phyloP scores from a whole-genome alignment of 805 yeast genomes.

The Teunomyces gatunensis region DNA sequence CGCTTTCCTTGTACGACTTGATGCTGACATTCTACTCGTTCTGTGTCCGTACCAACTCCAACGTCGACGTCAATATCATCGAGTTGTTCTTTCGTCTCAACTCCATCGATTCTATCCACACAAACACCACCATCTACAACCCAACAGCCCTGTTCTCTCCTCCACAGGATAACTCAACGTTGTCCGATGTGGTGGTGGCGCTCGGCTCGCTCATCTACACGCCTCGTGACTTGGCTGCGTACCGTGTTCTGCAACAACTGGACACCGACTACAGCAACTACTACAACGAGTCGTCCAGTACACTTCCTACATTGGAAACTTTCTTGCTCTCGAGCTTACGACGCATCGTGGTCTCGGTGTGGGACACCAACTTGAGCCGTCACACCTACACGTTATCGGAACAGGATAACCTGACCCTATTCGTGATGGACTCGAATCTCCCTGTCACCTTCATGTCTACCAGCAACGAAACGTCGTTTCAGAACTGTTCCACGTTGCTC shows the following conservation, averaged over 20 bases:
- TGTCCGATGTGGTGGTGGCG: conserved; percentile 21
- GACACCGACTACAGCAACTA: conserved; percentile 5
- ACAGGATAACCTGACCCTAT: conserved; percentile 20
- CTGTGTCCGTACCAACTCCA: conserved; percentile 28
- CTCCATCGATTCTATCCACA: conserved; percentile 11
- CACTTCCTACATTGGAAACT: conserved; percentile 26
- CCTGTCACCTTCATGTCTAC: conserved; percentile 2
- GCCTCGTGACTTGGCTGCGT: conserved; percentile 22
- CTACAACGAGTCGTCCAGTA: conserved; percentile 20
- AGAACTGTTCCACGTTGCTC: background rate
- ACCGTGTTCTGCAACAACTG: conserved; percentile 2
- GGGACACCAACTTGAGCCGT: conserved; percentile 18
- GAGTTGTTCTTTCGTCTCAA: conserved; percentile 28
- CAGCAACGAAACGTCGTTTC: conserved; percentile 1
- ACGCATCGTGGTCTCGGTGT: conserved; percentile 26
- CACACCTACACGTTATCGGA: conserved; percentile 21
- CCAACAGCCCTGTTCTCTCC: background rate
- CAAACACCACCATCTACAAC: background rate
- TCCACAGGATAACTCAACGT: conserved; percentile 26
- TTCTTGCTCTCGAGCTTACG: conserved; percentile 27
- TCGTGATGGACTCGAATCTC: conserved; percentile 6
- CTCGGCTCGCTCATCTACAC: conserved; percentile 22
- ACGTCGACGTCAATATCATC: conserved; percentile 31
- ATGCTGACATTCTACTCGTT: conserved; percentile 18
- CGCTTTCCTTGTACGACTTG: conserved; percentile 22